Evolutionary conservation across 2,329 filamentous ascomycete genomes (phyloP).

Genomic region (Nothophaeocryptopus gaeumannii): DNA sequence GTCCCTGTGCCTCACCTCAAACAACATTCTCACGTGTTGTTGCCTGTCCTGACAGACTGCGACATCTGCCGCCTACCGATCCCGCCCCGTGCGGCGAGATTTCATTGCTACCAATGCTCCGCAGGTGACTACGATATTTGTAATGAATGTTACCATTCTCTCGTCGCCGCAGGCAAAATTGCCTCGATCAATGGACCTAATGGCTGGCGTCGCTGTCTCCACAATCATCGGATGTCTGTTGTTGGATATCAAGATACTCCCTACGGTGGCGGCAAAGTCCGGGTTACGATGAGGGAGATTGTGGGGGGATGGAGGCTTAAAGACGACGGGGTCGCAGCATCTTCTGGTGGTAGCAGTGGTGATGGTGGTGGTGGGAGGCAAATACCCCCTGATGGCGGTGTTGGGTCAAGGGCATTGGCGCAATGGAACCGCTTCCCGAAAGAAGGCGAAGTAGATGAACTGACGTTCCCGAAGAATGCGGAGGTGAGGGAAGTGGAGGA

Average conservation of each 20-base stretch:
- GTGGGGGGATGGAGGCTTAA: constrained; percentile 74
- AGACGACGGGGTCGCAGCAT: constrained; percentile 36
- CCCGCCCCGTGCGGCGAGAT: constrained; percentile 64
- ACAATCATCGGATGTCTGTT: constrained; percentile 80
- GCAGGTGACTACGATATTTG: constrained; percentile 88
- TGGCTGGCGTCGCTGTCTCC: constrained; percentile 80
- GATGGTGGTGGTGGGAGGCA: too few species aligned
- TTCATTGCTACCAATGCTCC: constrained; percentile 76
- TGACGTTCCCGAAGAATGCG: constrained; percentile 78
- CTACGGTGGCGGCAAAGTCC: constrained; percentile 61
- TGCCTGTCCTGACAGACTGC: constrained; percentile 66
- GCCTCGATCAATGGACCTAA: constrained; percentile 70
- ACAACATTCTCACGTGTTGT: constrained; percentile 43
- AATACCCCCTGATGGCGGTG: constrained; percentile 70
- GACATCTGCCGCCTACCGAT: constrained; percentile 75
- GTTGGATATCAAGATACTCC: constrained; percentile 67
- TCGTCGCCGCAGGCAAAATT: constrained; percentile 64
- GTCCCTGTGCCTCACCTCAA: constrained; percentile 34
- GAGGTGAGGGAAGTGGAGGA: constrained; percentile 81
- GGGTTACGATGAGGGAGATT: constrained; percentile 66
- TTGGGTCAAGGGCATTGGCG: constrained; percentile 62
- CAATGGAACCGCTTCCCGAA: constrained; percentile 75
- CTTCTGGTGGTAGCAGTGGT: neutral
- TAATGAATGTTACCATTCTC: constrained; percentile 68
- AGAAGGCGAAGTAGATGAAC: constrained; percentile 64